Base-by-base conservation (phyloP, 768 basidiomycete genomes). In the Suillus paluster region DNA sequence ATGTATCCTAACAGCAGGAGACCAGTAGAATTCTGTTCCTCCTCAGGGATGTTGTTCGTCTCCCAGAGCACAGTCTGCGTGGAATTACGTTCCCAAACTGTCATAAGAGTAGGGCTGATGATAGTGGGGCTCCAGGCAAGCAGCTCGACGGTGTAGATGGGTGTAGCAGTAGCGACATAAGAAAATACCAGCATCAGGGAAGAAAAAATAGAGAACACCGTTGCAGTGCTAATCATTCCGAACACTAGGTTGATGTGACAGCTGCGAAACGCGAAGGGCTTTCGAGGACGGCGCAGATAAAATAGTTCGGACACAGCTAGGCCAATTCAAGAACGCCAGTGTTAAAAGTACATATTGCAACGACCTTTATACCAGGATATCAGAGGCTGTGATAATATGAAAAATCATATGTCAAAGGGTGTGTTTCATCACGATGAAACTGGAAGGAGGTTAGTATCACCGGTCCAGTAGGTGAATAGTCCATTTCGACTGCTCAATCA, bases 1-100 rank as follows among this genome's bases (percentile, higher is more conserved):
- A 61, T 21, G 63, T 73, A 74, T 11, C 86, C 87, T 25, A 88
- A 79, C 9, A 86, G 65, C 46, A 86, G 64, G 38, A 71, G 27
- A 15, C 86, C 78, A 5, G 75, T 79, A 7, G 73, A 71, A 62
- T 75, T 70, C 42, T 62, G 42, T 25, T 70, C 72, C 42, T 78
- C 71, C 1, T 33, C 19, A 2, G 85, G 85, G 39, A 88, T 68
- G 42, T 74, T 61, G 25, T 59, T 1, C 5, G 68, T 70, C 49
- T 57, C 25, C 86, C 86, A 87, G 44, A 69, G 70, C 63, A 87
- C 81, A 27, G 69, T 67, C 63, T 82, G 78, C 1, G 19, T 50
- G 12, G 68, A 66, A 27, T 80, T 79, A 38, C 69, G 63, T 6
- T 48, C 27, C 86, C 85, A 87, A 10, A 73, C 36, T 5, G 64